Base-by-base conservation (phyloP, 371 early-diverging fungal genomes). In the Funneliformis caledonium region DNA sequence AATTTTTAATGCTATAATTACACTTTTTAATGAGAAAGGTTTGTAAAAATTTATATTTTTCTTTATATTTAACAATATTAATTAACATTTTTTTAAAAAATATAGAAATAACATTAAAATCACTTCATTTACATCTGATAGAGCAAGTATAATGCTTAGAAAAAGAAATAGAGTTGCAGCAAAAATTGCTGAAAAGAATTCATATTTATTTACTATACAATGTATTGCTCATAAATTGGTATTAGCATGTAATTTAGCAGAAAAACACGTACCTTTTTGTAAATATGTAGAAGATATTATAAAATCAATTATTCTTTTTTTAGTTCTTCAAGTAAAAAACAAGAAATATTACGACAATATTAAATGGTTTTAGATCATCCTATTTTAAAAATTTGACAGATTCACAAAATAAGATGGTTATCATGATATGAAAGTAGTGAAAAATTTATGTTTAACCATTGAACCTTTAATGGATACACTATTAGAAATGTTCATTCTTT, bases 1-100 rank as follows among this genome's bases (percentile, higher is more conserved):
- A 22, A 42, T 69, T 22, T 69, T 43, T 47, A 69, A 69, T 47
- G 26, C 47, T 6, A 69, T 69, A 69, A 47, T 69, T 22, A 47
- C 16, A 22, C 47, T 45, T 19, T 47, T 69, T 47, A 4, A n/a
- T 47, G 5, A 16, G 4, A 47, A 22, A 9, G 45, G 10, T 69
- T 61, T n/a, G 9, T 8, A n/a, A 22, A 47, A 47, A 12, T n/a
- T 22, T 60, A n/a, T 60, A 12, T 16, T n/a, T n/a, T 26, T 60
- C 2, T 47, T 47, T 47, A 47, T 47, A 47, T 47, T 50, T 50
- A 50, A 50, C 14, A 50, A 50, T 6, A 11, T 50, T 50, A 50
- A 50, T 50, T 50, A 50, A 37, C 1, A 50, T 12, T 11, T 50
- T 50, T 9, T 50, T 50, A 11, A 50, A 50, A 50, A 43, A 42